Percentiles rank a stretch among this genome's conserved stretches.
Conservation (phyloP, 2,329 filamentous ascomycete species). For the Epichloe amarillans region DNA sequence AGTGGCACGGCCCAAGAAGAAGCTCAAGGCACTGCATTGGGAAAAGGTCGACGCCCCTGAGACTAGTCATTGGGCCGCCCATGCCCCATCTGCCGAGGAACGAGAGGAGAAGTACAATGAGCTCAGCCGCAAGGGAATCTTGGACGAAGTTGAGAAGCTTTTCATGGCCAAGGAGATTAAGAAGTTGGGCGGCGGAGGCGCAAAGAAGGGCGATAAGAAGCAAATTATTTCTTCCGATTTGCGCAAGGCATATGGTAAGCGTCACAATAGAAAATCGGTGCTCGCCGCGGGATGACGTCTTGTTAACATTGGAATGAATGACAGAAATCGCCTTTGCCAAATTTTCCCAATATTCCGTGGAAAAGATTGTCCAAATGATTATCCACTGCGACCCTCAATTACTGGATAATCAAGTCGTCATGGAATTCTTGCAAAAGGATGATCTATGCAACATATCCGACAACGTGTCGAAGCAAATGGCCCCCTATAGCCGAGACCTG, state of each 20-base stretch:
- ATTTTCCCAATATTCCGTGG: conserved; percentile 71
- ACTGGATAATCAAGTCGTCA: conserved; percentile 77
- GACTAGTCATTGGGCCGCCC: conserved; percentile 83
- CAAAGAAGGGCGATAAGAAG: conserved; percentile 90
- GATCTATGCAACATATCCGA: conserved; percentile 88
- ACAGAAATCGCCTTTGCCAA: conserved; percentile 82
- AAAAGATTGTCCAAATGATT: conserved; percentile 82
- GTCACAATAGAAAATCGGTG: background rate
- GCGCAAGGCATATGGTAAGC: conserved; percentile 68
- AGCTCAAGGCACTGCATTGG: conserved; percentile 98
- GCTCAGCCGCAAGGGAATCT: conserved; percentile 82
- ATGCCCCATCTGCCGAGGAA: conserved; percentile 72
- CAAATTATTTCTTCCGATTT: conserved; percentile 88
- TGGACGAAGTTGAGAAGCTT: conserved; percentile 94
- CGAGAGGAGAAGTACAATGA: conserved; percentile 95
- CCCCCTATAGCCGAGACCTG: conserved; percentile 93
- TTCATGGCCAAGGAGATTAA: conserved; percentile 98
- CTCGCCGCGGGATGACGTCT: background rate
- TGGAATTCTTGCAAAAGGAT: conserved; percentile 92
- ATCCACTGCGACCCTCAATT: conserved; percentile 89
- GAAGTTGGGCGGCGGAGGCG: conserved; percentile 55
- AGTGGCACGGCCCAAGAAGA: conserved; percentile 89
- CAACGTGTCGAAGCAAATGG: conserved; percentile 81
- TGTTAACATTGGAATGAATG: background rate
- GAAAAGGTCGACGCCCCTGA: conserved; percentile 92